These are phyloP conservation scores for Candida quercuum DNA, from an alignment of 805 yeast species.

Conservation along the genomic window DNA sequence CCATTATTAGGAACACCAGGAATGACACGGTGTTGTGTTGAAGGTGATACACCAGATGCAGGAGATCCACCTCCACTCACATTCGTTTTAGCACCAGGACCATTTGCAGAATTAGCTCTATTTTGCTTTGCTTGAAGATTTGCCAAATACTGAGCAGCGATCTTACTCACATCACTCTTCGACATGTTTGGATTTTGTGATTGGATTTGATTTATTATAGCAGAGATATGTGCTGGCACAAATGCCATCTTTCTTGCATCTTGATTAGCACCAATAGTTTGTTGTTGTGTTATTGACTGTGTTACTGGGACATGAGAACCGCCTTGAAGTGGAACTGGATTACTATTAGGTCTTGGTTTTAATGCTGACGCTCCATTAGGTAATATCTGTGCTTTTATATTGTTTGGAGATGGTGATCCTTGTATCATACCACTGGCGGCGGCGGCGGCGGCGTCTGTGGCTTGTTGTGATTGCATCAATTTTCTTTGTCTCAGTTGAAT, in stretches of 20 bases:
- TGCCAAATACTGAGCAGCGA: slow-evolving; percentile 61
- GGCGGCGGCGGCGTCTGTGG: background rate
- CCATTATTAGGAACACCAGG: too few species aligned
- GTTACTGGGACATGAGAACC: slow-evolving; percentile 11
- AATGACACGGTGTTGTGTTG: slow-evolving; percentile 4
- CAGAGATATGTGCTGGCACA: slow-evolving; percentile 60
- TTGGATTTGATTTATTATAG: slow-evolving; percentile 59
- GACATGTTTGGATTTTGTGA: slow-evolving; percentile 58
- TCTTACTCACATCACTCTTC: slow-evolving; percentile 58
- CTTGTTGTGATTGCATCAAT: slow-evolving; percentile 12
- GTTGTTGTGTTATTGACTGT: background rate
- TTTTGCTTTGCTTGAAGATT: slow-evolving; percentile 43
- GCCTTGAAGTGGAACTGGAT: slow-evolving; percentile 10
- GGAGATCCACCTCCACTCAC: too few species aligned
- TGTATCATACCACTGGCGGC: slow-evolving; percentile 12
- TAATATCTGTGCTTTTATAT: slow-evolving; percentile 5
- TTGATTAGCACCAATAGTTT: background rate
- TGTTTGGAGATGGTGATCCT: slow-evolving; percentile 15
- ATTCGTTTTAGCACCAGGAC: slow-evolving; percentile 9
- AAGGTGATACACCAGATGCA: slow-evolving; percentile 4
- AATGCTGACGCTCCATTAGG: slow-evolving; percentile 1
- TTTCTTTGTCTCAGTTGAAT: slow-evolving; percentile 34
- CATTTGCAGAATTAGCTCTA: slow-evolving; percentile 23
- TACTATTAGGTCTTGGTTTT: slow-evolving; percentile 18
- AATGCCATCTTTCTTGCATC: slow-evolving; percentile 25